Percentiles rank a stretch among this genome's conserved stretches.
These are phyloP conservation scores for Seminavis robusta DNA, from an alignment of 108 stramenopile genomes.

Conservation along the genomic window DNA sequence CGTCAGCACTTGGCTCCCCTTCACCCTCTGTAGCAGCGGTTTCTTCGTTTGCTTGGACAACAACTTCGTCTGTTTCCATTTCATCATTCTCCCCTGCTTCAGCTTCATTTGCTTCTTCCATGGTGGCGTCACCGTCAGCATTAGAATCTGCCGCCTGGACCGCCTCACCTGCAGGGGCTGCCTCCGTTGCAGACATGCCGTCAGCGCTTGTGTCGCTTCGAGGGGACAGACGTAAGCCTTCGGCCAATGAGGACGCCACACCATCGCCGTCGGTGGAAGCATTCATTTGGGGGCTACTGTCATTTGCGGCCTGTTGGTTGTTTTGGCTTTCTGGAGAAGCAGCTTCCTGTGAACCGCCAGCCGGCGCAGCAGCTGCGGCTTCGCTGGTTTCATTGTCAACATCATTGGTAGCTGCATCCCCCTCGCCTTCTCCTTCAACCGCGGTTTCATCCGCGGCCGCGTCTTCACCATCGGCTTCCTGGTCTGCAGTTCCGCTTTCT, in stretches of 20 bases:
- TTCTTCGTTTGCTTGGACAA: constrained; percentile 9
- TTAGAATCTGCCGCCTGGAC: not conserved
- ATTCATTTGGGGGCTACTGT: no score
- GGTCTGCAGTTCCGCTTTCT: no score
- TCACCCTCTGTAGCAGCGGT: not conserved
- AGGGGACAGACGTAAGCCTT: constrained; percentile 52
- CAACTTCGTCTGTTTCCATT: not conserved
- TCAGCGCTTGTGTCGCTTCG: not conserved
- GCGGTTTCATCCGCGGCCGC: constrained; percentile 1
- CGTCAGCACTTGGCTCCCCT: constrained; percentile 2
- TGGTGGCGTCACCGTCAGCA: not conserved
- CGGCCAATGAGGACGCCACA: constrained; percentile 49
- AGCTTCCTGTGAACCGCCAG: not conserved
- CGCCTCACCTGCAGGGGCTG: not conserved
- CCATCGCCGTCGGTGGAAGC: constrained; percentile 29
- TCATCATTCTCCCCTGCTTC: constrained; percentile 1
- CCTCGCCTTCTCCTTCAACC: not conserved
- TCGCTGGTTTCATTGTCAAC: not conserved
- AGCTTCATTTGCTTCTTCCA: not conserved
- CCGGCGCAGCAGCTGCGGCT: no score
- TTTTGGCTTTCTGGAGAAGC: no score
- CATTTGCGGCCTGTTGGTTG: no score
- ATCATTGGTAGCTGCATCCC: not conserved
- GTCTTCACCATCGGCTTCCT: constrained; percentile 7
- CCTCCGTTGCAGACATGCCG: not conserved